Evolutionary conservation across 768 basidiomycete genomes (phyloP).

Genomic region (Strobilomyces confusus): DNA sequence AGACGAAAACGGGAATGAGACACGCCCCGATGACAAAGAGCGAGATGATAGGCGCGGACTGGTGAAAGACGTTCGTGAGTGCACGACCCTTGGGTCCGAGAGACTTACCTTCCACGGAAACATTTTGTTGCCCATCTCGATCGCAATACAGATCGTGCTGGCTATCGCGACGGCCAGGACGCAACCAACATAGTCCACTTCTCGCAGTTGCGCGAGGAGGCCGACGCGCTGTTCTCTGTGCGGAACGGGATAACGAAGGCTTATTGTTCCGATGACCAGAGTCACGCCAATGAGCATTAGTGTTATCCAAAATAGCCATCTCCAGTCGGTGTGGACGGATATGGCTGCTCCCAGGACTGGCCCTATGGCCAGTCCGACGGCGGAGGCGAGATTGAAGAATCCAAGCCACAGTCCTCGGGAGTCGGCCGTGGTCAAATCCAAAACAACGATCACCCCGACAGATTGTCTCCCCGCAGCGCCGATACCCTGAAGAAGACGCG

Average conservation of each 20-base stretch:
- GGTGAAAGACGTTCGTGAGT: slow-evolving; percentile 1
- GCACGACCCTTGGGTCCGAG: not conserved
- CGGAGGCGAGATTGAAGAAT: slow-evolving; percentile 35
- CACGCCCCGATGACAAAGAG: slow-evolving; percentile 28
- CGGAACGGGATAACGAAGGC: slow-evolving; percentile 32
- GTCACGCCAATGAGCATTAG: slow-evolving; percentile 32
- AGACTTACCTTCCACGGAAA: slow-evolving; percentile 33
- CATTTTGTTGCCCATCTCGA: slow-evolving; percentile 36
- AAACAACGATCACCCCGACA: slow-evolving; percentile 33
- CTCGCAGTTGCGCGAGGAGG: slow-evolving; percentile 30
- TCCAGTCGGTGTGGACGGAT: slow-evolving; percentile 40
- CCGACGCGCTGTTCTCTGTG: slow-evolving; percentile 30
- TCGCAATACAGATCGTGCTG: slow-evolving; percentile 34
- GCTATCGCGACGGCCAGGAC: slow-evolving; percentile 31
- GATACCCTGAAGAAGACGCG: slow-evolving; percentile 35
- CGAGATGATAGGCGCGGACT: slow-evolving; percentile 29
- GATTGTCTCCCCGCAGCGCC: slow-evolving; percentile 36
- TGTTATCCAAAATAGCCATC: slow-evolving; percentile 46
- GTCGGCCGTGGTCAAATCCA: slow-evolving; percentile 36
- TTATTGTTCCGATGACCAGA: slow-evolving; percentile 23
- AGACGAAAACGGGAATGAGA: slow-evolving; percentile 34
- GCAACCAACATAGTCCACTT: slow-evolving; percentile 33
- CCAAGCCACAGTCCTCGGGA: slow-evolving; percentile 35
- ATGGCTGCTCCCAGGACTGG: slow-evolving; percentile 46
- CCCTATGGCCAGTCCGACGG: slow-evolving; percentile 43